Conservation (phyloP, 257 asterid species). For the Plectranthus barbatus region DNA sequence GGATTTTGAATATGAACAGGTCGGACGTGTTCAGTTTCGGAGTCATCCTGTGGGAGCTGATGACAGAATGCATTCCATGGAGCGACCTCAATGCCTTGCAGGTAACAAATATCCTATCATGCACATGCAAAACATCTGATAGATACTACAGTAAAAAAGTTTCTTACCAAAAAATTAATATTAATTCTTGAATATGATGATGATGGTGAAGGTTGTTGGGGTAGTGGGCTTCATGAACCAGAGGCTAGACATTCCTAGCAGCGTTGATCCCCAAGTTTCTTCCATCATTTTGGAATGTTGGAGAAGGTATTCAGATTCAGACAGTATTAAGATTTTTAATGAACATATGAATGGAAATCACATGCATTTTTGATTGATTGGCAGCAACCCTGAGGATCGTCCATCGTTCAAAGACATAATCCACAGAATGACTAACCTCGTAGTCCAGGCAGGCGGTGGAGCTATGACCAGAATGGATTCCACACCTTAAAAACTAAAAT, state of each 20-base stretch:
- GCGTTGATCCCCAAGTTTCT: constrained; percentile 45
- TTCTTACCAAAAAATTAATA: too few relatives aligned
- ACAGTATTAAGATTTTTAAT: neutral
- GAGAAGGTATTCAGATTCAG: constrained; percentile 45
- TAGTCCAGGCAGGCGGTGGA: constrained; percentile 28
- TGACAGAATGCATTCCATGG: constrained; percentile 68
- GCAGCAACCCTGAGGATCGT: constrained; percentile 55
- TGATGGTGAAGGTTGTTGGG: constrained; percentile 59
- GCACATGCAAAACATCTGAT: too few relatives aligned
- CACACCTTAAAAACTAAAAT: constrained; percentile 3
- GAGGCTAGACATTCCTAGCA: constrained; percentile 47
- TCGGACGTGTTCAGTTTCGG: constrained; percentile 73
- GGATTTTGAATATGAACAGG: too few relatives aligned
- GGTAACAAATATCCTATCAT: constrained; percentile 37
- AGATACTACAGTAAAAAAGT: too few relatives aligned
- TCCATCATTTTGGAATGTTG: constrained; percentile 63
- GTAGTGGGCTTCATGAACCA: constrained; percentile 66
- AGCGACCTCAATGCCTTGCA: constrained; percentile 46
- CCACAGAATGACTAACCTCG: constrained; percentile 29
- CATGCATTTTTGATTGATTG: neutral
- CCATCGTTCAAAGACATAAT: constrained; percentile 59
- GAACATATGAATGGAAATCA: neutral
- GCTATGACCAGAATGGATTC: constrained; percentile 12
- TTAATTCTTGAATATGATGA: neutral
- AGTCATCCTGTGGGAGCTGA: constrained; percentile 68